Evolutionary conservation across 768 basidiomycete genomes (phyloP).

Genomic region (Daedaleopsis sinensis): DNA sequence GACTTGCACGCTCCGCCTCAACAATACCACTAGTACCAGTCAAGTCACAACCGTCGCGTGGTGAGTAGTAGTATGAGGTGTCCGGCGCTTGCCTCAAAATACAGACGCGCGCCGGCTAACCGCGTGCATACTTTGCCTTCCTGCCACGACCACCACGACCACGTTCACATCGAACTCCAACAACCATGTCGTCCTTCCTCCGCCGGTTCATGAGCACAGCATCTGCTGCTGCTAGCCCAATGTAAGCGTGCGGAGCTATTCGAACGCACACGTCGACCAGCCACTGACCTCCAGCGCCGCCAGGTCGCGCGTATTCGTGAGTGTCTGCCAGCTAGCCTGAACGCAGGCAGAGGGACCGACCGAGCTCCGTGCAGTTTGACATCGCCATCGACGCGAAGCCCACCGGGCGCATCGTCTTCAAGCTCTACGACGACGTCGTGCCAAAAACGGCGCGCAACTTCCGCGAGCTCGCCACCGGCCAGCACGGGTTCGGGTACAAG

Average conservation of each 20-base stretch:
- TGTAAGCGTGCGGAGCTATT: constrained; percentile 16
- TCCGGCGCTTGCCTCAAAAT: too few relatives aligned
- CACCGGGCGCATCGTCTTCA: constrained; percentile 51
- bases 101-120: too few relatives aligned
- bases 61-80: too few relatives aligned
- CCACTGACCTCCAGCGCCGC: too few relatives aligned
- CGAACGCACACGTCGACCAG: background rate
- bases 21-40: too few relatives aligned
- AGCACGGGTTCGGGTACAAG: constrained; percentile 49
- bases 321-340: constrained; percentile 12
- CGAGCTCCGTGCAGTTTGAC: constrained; percentile 30
- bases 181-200: constrained; percentile 51
- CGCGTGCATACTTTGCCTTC: background rate
- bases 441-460: constrained; percentile 56
- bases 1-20: too few relatives aligned
- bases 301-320: constrained; percentile 39
- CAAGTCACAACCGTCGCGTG: too few relatives aligned
- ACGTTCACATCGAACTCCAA: background rate
- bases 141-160: background rate
- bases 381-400: constrained; percentile 33
- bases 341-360: background rate
- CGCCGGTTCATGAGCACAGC: constrained; percentile 55
- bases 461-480: constrained; percentile 56
- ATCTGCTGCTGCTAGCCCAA: constrained; percentile 31
- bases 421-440: constrained; percentile 54